Evolutionary conservation across 2,329 filamentous ascomycete species (phyloP), one percentile per base, ranked within the genome.

Genomic region (Calonectria pseudoreteaudii): DNA sequence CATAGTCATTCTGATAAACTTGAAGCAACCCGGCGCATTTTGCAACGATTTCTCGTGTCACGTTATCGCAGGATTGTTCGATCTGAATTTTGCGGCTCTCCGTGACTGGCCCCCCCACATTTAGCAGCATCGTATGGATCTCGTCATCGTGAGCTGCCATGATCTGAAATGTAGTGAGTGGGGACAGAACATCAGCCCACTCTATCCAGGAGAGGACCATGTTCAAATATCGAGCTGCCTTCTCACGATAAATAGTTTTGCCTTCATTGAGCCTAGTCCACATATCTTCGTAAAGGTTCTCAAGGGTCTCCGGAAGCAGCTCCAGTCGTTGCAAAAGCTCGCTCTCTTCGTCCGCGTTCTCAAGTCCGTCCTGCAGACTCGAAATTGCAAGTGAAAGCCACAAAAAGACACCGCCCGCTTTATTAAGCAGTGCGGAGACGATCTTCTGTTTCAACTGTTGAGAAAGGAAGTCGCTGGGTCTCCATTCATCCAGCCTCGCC

Each of bases 151-250:
- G 20, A 47, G n/a, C 4, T 23, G 44, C 44, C 44, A 23, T 13
- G 4, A 47, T 47, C 9, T 23, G 44, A 23, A 23, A 5, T 47
- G 44, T 7, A 9, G 44, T 23, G 5, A 23, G 20, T 9, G 1
- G 7, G 18, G 5, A 20, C 6, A 0, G 20, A 47, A 5, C 2
- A 23, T 6, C 10, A 6, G 3, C 0, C 9, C 2, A 23, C 10
- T 4, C 9, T n/a, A 0, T 5, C 44, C 44, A 47, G n/a, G 3
- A 5, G n/a, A 47, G 44, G 5, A 47, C 44, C n/a, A 23, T 47
- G n/a, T 47, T 47, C 10, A 47, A 47, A 11, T 47, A 47, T 23
- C n/a, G 44, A 47, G 44, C 44, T 47, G 44, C 44, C 23, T 47
- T 23, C 44, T 47, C 44, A 10, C 44, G 44, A 13, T 47, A 13